Percentiles rank a stretch among this genome's conserved stretches.
These are phyloP conservation scores for Penium margaritaceum DNA, from an alignment of 139 green algal species.

Conservation along the genomic window DNA sequence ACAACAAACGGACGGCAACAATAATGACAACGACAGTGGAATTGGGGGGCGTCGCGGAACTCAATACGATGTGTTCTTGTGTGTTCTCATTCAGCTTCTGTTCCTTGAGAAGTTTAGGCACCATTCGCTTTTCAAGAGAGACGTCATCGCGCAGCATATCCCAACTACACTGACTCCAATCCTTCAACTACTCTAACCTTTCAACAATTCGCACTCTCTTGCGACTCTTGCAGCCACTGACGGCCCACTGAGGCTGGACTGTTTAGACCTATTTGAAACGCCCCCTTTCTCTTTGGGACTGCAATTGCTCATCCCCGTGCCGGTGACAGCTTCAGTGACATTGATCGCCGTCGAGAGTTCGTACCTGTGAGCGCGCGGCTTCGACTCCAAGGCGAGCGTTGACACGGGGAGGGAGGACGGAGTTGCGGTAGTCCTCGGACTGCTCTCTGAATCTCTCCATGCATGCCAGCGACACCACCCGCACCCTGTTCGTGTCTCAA, in stretches of 20 bases:
- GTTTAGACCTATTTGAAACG: too few relatives aligned
- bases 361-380: conserved; percentile 62
- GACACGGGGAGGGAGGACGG: conserved; percentile 63
- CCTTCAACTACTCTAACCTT: too few relatives aligned
- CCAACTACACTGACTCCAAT: too few relatives aligned
- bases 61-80: too few relatives aligned
- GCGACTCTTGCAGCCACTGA: too few relatives aligned
- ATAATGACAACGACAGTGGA: neutral
- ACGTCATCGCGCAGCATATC: too few relatives aligned
- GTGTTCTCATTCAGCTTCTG: too few relatives aligned
- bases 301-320: neutral
- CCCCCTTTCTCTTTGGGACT: neutral
- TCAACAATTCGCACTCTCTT: too few relatives aligned
- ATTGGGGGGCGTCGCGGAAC: neutral
- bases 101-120: too few relatives aligned
- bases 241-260: too few relatives aligned
- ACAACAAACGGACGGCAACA: too few relatives aligned
- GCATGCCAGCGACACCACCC: conserved; percentile 90
- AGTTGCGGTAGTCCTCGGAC: conserved; percentile 52
- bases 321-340: neutral
- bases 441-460: conserved; percentile 96
- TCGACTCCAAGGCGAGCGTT: conserved; percentile 79
- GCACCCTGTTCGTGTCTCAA: conserved; percentile 43
- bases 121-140: too few relatives aligned
- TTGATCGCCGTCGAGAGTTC: neutral